Percentiles rank a stretch among this genome's conserved stretches.
phyloP scores from a whole-genome alignment of 2,329 filamentous ascomycete species.

The Macrophomina phaseolina region DNA sequence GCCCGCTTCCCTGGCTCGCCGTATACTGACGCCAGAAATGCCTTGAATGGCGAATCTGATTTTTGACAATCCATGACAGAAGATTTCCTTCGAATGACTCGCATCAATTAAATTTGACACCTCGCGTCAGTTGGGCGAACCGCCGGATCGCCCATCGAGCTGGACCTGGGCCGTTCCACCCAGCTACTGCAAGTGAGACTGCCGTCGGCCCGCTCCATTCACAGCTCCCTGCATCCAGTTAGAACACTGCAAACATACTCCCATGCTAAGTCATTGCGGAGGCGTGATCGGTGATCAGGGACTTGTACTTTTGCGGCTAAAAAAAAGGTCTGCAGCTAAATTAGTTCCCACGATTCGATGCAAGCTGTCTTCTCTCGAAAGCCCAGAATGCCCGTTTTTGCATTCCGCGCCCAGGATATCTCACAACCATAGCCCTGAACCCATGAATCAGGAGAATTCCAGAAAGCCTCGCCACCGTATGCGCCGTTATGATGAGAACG shows the following conservation, averaged over 20 bases:
- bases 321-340: constrained; percentile 13
- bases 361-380: constrained; percentile 6
- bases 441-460: constrained; percentile 9
- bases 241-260: not conserved
- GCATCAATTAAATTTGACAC: not conserved
- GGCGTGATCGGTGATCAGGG: not conserved
- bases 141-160: not conserved
- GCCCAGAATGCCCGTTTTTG: constrained; percentile 12
- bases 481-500: not conserved
- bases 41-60: not conserved
- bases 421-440: constrained; percentile 12
- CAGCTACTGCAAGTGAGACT: not conserved
- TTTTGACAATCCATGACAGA: constrained; percentile 7
- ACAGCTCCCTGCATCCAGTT: constrained; percentile 8
- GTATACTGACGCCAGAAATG: not conserved
- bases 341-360: constrained; percentile 13
- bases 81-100: constrained; percentile 5
- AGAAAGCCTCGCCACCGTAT: constrained; percentile 14
- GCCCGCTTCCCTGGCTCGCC: not conserved
- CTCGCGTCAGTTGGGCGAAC: not conserved
- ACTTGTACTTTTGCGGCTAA: constrained; percentile 17
- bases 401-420: constrained; percentile 15
- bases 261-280: constrained; percentile 5
- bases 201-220: constrained; percentile 12
- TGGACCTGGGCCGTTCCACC: not conserved